Conservation (phyloP, 345 rosid species). For the Microthlaspi erraticum region DNA sequence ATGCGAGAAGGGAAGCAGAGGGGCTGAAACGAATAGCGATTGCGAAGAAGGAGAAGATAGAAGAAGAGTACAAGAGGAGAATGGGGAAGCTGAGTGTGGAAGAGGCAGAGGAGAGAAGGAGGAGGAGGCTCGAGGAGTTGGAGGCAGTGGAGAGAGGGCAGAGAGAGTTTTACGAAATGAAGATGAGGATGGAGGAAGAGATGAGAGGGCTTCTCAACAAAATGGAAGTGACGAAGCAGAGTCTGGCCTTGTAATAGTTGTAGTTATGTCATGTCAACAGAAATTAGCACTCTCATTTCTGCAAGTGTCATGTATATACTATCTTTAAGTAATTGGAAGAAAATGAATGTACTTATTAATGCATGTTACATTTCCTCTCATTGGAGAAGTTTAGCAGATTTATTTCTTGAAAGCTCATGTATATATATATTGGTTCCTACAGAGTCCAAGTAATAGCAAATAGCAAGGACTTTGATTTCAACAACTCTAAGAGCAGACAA, state of each 20-base stretch:
- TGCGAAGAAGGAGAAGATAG: constrained; percentile 76
- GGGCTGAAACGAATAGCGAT: constrained; percentile 78
- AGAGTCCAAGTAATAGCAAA: too few relatives aligned
- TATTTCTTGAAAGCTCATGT: too few relatives aligned
- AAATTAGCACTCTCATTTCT: not conserved
- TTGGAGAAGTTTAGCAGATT: too few relatives aligned
- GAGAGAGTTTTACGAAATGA: constrained; percentile 75
- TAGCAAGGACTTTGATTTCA: not conserved
- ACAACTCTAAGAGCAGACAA: not conserved
- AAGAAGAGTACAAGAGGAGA: constrained; percentile 68
- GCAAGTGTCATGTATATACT: not conserved
- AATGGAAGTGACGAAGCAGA: constrained; percentile 86
- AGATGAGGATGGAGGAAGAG: constrained; percentile 91
- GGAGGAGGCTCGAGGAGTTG: constrained; percentile 70
- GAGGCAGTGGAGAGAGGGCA: constrained; percentile 78
- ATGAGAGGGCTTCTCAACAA: constrained; percentile 76
- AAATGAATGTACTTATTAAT: not conserved
- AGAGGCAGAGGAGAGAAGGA: constrained; percentile 70
- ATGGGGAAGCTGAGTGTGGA: constrained; percentile 62
- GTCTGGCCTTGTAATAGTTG: constrained; percentile 57
- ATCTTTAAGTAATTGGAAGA: not conserved
- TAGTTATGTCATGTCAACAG: constrained; percentile 24
- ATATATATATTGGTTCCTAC: too few relatives aligned
- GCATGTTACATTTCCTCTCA: too few relatives aligned
- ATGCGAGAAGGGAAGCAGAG: constrained; percentile 89